Base-by-base conservation (phyloP, 2,329 filamentous ascomycete genomes). In the Thelonectria rubi region DNA sequence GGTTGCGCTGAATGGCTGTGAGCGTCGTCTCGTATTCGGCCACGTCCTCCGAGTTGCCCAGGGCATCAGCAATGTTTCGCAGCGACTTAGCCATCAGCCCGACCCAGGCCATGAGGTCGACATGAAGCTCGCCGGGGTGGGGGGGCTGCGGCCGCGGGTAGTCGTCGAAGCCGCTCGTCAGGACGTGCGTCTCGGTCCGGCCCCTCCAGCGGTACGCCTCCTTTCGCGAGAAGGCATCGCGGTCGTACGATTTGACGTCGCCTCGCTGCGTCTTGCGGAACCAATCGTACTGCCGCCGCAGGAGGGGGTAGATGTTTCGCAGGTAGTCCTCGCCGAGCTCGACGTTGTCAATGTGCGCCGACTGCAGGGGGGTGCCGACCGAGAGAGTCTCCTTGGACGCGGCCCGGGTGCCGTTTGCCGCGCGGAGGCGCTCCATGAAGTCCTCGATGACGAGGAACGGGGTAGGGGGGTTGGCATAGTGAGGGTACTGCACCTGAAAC, bases 191-290 rank as follows among this genome's bases (percentile, higher is more conserved):
- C 34, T 91, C 87, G 8, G 92, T 95, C 59, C 95, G 91, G 64
- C 95, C 95, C 57, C 93, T 90, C 95, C 95, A 99, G 69, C 95
- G 88, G 79, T 98, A 99, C 2, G 86, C 95, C 79, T 99, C 95
- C 72, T 91, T 94, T n/a, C 83, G 86, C 8, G 92, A 97, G 77
- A 90, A 96, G 0, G 93, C 92, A 63, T 93, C 88, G 34, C 94
- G 91, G 68, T 97, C 94, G 76, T 97, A 99, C 3, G 90, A 88
- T 75, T 92, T 94, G 76, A 98, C 86, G 67, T 98, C 93, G 18
- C 95, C 95, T 34, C 84, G 85, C 78, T 99, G 95, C 1, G 95
- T 98, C 73, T 88, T 91, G 67, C 91, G 91, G 85, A 97, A 98
- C 95, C 95, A 99, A 74, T 91, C 86, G 75, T 95, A 97, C 72